Evolutionary conservation across 345 rosid genomes (phyloP), one percentile per base, ranked within the genome.

Genomic region (Lepidium africanum): DNA sequence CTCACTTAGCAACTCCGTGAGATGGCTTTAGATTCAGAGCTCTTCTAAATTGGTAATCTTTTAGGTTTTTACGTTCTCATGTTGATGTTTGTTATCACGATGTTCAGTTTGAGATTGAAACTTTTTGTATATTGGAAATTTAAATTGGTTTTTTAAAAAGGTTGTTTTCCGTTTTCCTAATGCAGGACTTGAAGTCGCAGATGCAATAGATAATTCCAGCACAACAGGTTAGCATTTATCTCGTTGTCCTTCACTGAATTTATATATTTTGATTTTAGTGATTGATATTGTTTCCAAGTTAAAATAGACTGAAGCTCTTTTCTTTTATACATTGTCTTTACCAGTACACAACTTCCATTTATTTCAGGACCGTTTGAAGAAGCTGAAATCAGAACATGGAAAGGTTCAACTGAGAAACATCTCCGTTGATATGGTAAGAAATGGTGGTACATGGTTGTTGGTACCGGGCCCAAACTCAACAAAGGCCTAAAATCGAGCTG

Each of bases 1-100:
- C 86, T 77, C 68, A 69, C 86, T 85, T 27, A 27, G 32, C 32
- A 27, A 79, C 27, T 85, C 93, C 0, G 81, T 84, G 2, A 78
- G 98, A 88, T 88, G 94, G 94, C 78, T 90, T 51, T 97, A 92
- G 77, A 85, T 67, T 77, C 95, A 86, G 73, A 80, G 52, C 73
- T 83, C 92, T 59, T 75, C 94, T 5, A 87, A 85, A 55, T 79
- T 85, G 50, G 98, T 90, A 83, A 61, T 7, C 17, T 16, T 12
- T 21, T 10, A 13, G 8, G 5, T 8, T 65, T 50, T 59, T 23
- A 60, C 23, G 9, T 16, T 53, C 13, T 37, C 45, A 17, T 65
- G 7, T 55, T 56, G 2, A 47, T 39, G 42, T 54, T 54, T 15
- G n/a, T 15, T 54, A 56, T 37, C 61, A 10, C 12, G 16, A 5